These are phyloP conservation scores for Elsinoe fawcettii DNA, from an alignment of 2,329 filamentous ascomycete species.

Conservation along the genomic window DNA sequence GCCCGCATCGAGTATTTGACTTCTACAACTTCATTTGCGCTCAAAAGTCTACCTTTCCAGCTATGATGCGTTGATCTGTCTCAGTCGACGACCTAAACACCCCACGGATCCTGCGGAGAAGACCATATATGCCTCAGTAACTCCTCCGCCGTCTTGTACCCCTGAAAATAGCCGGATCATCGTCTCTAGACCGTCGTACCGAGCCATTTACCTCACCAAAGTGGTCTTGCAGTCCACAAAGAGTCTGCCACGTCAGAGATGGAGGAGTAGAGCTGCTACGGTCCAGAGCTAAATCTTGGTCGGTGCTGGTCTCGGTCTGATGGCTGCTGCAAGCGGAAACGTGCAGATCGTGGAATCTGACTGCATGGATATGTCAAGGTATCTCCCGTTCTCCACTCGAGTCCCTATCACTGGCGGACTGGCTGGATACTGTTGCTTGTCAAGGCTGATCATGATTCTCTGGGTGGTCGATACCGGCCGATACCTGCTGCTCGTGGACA, in stretches of 20 bases:
- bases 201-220: not conserved
- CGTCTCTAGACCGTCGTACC: not conserved
- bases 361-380: not conserved
- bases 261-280: constrained; percentile 34
- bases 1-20: not conserved
- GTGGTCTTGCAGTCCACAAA: constrained; percentile 26
- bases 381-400: constrained; percentile 12
- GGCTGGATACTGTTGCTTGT: not conserved
- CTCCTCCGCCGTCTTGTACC: not conserved
- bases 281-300: not conserved
- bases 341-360: constrained; percentile 1
- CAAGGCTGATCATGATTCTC: not conserved
- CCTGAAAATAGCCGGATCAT: not conserved
- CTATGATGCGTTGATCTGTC: not conserved
- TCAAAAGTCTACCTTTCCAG: constrained; percentile 3
- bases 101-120: constrained; percentile 7
- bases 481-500: not conserved
- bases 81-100: not conserved
- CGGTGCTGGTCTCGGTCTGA: constrained; percentile 3
- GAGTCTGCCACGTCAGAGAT: constrained; percentile 45
- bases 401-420: constrained; percentile 21
- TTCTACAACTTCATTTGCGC: constrained; percentile 10
- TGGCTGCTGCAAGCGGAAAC: not conserved
- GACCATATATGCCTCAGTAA: constrained; percentile 19
- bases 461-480: not conserved